Evolutionary conservation across 768 basidiomycete genomes (phyloP).

Genomic region (Pilatotrama ljubarskyi): DNA sequence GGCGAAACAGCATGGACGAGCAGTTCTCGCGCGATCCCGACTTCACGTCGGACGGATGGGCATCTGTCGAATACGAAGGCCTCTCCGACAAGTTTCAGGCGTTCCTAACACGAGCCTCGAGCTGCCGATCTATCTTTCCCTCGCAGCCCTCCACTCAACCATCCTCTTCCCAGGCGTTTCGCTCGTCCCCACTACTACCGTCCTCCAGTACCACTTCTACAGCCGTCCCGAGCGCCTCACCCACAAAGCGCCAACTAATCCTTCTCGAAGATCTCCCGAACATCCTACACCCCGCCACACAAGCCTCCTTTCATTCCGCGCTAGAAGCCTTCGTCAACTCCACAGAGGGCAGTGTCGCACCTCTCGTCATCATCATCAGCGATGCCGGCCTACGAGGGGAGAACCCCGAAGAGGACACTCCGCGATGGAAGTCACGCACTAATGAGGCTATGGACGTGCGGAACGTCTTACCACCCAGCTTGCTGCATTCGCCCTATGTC

Average conservation of each 20-base stretch:
- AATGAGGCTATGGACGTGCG: slow-evolving; percentile 66
- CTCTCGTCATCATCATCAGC: slow-evolving; percentile 81
- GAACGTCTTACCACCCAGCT: slow-evolving; percentile 65
- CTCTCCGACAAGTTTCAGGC: slow-evolving; percentile 69
- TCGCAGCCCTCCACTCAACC: neutral
- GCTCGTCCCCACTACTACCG: neutral
- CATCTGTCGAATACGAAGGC: slow-evolving; percentile 42
- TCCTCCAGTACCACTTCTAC: slow-evolving; percentile 1
- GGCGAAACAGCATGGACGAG: slow-evolving; percentile 71
- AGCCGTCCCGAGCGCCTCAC: neutral
- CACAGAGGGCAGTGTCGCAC: slow-evolving; percentile 39
- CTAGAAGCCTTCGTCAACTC: slow-evolving; percentile 55
- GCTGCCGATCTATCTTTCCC: slow-evolving; percentile 55
- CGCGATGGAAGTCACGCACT: slow-evolving; percentile 44
- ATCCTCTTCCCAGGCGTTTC: neutral
- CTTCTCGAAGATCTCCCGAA: slow-evolving; percentile 93
- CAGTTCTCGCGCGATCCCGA: slow-evolving; percentile 19
- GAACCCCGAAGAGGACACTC: slow-evolving; percentile 44
- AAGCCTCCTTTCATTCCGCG: slow-evolving; percentile 69
- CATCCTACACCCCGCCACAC: slow-evolving; percentile 71
- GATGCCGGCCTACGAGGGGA: slow-evolving; percentile 82
- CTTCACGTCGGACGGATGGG: neutral
- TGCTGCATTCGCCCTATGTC: slow-evolving; percentile 73
- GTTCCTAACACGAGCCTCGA: slow-evolving; percentile 71
- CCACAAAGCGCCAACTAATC: slow-evolving; percentile 52